These are phyloP conservation scores for Fusarium goolgardi DNA, from an alignment of 2,329 filamentous ascomycete species.

Conservation along the genomic window DNA sequence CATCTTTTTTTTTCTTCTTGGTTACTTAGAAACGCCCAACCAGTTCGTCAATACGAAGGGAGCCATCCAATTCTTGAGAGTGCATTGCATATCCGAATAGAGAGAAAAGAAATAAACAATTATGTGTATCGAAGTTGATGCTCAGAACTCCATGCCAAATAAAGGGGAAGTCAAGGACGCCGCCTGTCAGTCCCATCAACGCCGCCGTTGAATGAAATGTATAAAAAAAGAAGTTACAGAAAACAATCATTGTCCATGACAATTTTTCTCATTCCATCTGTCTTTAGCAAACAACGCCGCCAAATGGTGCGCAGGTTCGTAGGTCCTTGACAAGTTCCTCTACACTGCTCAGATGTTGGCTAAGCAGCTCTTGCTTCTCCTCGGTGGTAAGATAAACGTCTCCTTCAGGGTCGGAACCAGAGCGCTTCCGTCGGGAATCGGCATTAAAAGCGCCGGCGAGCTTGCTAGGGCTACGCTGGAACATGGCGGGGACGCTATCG, in stretches of 20 bases:
- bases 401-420: slow-evolving; percentile 56
- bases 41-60: slow-evolving; percentile 43
- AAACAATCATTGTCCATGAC: slow-evolving; percentile 2
- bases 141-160: slow-evolving; percentile 45
- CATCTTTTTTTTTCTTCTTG: slow-evolving; percentile 12
- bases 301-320: slow-evolving; percentile 81
- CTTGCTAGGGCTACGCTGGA: slow-evolving; percentile 77
- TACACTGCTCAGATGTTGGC: slow-evolving; percentile 82
- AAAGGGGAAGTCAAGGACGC: slow-evolving; percentile 27
- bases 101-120: slow-evolving; percentile 37
- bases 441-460: slow-evolving; percentile 66
- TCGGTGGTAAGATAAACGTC: slow-evolving; percentile 68
- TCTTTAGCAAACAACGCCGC: slow-evolving; percentile 64
- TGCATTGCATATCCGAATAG: slow-evolving; percentile 34
- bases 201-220: slow-evolving; percentile 19
- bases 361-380: slow-evolving; percentile 84
- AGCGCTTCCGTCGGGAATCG: slow-evolving; percentile 50
- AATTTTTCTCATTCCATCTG: neutral
- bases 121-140: slow-evolving; percentile 34
- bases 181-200: slow-evolving; percentile 34
- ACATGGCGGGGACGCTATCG: slow-evolving; percentile 61
- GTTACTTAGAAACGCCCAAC: slow-evolving; percentile 44
- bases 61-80: slow-evolving; percentile 39
- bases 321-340: slow-evolving; percentile 88
- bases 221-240: slow-evolving; percentile 2